Conservation (phyloP, 306 rosid genomes). For the Pyrus bretschneideri region DNA sequence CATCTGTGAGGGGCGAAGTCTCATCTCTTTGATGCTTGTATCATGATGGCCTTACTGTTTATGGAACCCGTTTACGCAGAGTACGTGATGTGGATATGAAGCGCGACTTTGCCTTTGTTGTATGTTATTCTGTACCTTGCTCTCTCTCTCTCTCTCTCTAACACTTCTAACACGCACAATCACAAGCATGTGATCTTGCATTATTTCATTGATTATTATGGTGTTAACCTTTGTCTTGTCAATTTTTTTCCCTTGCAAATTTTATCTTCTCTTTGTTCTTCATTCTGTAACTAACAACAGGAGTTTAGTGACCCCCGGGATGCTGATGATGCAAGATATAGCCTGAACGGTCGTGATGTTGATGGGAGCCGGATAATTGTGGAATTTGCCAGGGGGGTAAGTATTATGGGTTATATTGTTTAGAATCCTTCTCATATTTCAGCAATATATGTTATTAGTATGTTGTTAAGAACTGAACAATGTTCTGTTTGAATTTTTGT, state of each 20-base stretch:
- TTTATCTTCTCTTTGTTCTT: background rate
- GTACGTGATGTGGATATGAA: constrained; percentile 59
- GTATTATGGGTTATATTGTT: background rate
- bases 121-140: constrained; percentile 21
- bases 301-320: constrained; percentile 39
- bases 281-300: constrained; percentile 10
- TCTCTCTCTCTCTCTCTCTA: background rate
- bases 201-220: background rate
- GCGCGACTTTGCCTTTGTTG: constrained; percentile 52
- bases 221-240: background rate
- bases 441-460: background rate
- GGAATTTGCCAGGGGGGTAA: constrained; percentile 43
- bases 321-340: constrained; percentile 48
- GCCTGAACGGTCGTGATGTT: constrained; percentile 39
- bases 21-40: constrained; percentile 45
- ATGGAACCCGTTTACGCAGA: constrained; percentile 50
- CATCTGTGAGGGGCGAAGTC: constrained; percentile 54
- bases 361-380: constrained; percentile 43
- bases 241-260: background rate
- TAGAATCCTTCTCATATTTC: background rate
- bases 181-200: background rate
- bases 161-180: background rate
- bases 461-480: background rate
- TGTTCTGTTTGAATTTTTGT: background rate
- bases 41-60: constrained; percentile 58